phyloP scores from a whole-genome alignment of 257 asterid genomes.

The Fraxinus excelsior region DNA sequence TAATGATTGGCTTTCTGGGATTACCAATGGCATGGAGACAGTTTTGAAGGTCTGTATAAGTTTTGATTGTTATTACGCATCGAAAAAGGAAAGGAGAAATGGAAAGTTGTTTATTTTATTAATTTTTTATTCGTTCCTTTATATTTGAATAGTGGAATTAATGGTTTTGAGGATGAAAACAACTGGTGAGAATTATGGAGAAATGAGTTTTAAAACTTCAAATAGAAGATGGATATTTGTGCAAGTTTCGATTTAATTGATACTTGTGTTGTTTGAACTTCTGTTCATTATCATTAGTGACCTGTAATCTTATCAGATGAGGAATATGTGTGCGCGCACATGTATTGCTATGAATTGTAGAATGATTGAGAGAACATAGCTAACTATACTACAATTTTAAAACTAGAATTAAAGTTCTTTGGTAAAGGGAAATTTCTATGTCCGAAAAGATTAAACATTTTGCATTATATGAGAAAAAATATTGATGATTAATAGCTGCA shows the following conservation, averaged over 20 bases:
- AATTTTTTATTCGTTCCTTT: constrained; percentile 3
- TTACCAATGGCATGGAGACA: constrained; percentile 83
- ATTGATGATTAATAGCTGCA: not conserved
- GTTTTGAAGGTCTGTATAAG: constrained; percentile 76
- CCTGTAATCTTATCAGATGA: constrained; percentile 7
- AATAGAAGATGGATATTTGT: constrained; percentile 5
- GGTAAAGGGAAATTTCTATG: not conserved
- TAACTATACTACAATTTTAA: not conserved
- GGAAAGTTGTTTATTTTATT: not conserved
- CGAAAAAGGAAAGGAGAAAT: not conserved
- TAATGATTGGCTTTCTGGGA: constrained; percentile 96
- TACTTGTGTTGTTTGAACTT: not conserved
- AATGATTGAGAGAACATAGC: not conserved
- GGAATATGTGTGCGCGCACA: not conserved
- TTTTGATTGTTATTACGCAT: constrained; percentile 8
- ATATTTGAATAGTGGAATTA: constrained; percentile 18
- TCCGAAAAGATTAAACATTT: not conserved
- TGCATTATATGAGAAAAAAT: not conserved
- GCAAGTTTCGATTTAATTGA: constrained; percentile 2
- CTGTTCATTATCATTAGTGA: constrained; percentile 12
- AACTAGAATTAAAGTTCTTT: constrained; percentile 3
- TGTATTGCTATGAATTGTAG: constrained; percentile 11
- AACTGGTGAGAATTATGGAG: not conserved
- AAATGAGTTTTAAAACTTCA: constrained; percentile 3
- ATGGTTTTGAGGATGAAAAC: constrained; percentile 7